Percentiles rank a stretch among this genome's conserved stretches.
phyloP scores from a whole-genome alignment of 73 alveolate genomes.

The Paramecium octaurelia region DNA sequence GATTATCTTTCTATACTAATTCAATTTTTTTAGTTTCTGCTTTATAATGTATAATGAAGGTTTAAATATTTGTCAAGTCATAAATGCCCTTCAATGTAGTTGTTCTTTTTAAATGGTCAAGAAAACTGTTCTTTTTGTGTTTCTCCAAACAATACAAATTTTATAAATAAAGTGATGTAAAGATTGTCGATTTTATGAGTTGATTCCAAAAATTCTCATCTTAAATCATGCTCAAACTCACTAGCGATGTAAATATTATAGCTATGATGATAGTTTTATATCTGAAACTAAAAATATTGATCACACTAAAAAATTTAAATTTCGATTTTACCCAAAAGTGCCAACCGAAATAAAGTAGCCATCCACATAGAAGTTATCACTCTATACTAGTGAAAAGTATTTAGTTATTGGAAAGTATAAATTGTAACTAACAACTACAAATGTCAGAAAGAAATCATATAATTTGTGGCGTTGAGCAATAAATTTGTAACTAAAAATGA shows the following conservation, averaged over 20 bases:
- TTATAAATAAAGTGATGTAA: neutral
- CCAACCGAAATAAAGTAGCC: neutral
- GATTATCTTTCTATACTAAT: neutral
- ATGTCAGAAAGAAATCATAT: neutral
- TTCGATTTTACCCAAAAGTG: neutral
- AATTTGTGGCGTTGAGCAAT: neutral
- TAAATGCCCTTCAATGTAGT: neutral
- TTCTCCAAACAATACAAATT: neutral
- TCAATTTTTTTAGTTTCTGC: neutral
- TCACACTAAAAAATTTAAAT: neutral
- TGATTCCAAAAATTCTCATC: neutral
- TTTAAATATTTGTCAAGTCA: neutral
- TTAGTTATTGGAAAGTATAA: neutral
- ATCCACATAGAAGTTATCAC: neutral
- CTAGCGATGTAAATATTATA: neutral
- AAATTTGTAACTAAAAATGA: neutral
- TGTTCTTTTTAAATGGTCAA: neutral
- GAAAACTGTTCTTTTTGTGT: neutral
- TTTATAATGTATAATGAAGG: neutral
- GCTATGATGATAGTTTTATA: neutral
- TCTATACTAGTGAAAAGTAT: neutral
- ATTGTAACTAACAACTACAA: neutral
- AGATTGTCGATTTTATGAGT: neutral
- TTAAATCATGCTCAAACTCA: neutral
- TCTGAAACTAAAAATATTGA: neutral